Percentiles rank a stretch among this genome's conserved stretches.
phyloP scores from a whole-genome alignment of 495 filamentous ascomycete genomes.

The Penicillium arizonense region DNA sequence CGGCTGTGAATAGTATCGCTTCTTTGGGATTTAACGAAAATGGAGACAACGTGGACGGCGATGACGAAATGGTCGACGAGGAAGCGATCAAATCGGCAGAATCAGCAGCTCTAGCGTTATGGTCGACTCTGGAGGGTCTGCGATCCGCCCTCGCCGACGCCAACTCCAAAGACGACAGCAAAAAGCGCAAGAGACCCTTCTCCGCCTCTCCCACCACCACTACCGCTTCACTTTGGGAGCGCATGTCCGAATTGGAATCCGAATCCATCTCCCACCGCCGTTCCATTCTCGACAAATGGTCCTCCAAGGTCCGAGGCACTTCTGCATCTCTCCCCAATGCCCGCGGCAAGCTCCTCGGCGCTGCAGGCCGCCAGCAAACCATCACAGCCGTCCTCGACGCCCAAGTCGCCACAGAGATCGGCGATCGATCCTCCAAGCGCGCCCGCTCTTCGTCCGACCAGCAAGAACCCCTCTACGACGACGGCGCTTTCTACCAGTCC shows the following conservation, averaged over 20 bases:
- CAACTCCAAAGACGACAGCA: conserved; percentile 42
- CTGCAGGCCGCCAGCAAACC: conserved; percentile 48
- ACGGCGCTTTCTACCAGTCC: conserved; percentile 89
- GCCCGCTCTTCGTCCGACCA: conserved; percentile 18
- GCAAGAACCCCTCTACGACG: conserved; percentile 69
- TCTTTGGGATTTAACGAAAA: conserved; percentile 34
- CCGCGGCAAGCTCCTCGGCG: conserved; percentile 45
- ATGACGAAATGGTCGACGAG: conserved; percentile 37
- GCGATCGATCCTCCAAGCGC: conserved; percentile 65
- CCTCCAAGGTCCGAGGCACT: conserved; percentile 50
- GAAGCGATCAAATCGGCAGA: conserved; percentile 72
- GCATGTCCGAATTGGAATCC: conserved; percentile 66
- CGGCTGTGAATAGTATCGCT: conserved; percentile 74
- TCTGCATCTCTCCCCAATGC: conserved; percentile 34
- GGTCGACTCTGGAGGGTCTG: conserved; percentile 77
- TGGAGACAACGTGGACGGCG: conserved; percentile 28
- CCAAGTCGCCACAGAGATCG: conserved; percentile 63
- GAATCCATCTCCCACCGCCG: conserved; percentile 43
- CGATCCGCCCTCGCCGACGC: conserved; percentile 58
- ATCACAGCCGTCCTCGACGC: conserved; percentile 72
- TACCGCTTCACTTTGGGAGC: conserved; percentile 64
- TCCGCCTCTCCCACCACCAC: conserved; percentile 49
- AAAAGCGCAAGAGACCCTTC: conserved; percentile 58
- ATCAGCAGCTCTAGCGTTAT: conserved; percentile 81
- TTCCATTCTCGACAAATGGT: conserved; percentile 48